phyloP scores from a whole-genome alignment of 768 basidiomycete genomes.

The Sporobolomyces phaffii region DNA sequence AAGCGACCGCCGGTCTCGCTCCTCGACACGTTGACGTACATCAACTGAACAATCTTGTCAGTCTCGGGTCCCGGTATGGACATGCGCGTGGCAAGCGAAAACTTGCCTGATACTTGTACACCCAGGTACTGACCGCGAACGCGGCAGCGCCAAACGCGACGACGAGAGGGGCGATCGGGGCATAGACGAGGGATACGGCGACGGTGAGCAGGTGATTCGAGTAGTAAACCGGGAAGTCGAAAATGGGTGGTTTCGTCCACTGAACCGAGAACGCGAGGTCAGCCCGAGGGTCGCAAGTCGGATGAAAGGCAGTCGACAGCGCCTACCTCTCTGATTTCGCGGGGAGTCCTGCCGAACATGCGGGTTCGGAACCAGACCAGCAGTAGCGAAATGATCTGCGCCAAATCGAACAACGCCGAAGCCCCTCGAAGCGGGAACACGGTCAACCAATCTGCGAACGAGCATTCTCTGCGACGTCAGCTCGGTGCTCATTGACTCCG shows the following conservation, averaged over 20 bases:
- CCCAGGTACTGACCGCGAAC: slow-evolving; percentile 52
- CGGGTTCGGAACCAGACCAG: slow-evolving; percentile 73
- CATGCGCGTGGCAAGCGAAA: too few species aligned
- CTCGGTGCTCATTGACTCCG: too few species aligned
- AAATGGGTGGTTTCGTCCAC: slow-evolving; percentile 83
- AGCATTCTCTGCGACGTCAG: too few species aligned
- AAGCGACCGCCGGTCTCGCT: slow-evolving; percentile 78
- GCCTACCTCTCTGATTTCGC: slow-evolving; percentile 63
- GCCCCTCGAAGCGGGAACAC: slow-evolving; percentile 75
- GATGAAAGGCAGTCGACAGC: not conserved
- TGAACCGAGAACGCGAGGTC: slow-evolving; percentile 43
- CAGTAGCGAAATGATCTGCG: slow-evolving; percentile 84
- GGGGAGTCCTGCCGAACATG: slow-evolving; percentile 77
- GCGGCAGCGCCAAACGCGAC: slow-evolving; percentile 75
- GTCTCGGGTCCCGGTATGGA: too few species aligned
- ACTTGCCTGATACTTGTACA: slow-evolving; percentile 76
- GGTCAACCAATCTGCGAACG: slow-evolving; percentile 39
- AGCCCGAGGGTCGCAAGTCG: not conserved
- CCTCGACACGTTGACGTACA: slow-evolving; percentile 83
- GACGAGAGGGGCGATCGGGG: slow-evolving; percentile 87
- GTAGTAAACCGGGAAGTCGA: slow-evolving; percentile 59
- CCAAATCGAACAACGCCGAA: slow-evolving; percentile 87
- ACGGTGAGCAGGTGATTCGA: slow-evolving; percentile 52
- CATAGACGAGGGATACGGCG: slow-evolving; percentile 73
- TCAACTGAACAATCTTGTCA: too few species aligned